These are phyloP conservation scores for Piper longum DNA, from an alignment of 164 flowering plant genomes.

Conservation along the genomic window DNA sequence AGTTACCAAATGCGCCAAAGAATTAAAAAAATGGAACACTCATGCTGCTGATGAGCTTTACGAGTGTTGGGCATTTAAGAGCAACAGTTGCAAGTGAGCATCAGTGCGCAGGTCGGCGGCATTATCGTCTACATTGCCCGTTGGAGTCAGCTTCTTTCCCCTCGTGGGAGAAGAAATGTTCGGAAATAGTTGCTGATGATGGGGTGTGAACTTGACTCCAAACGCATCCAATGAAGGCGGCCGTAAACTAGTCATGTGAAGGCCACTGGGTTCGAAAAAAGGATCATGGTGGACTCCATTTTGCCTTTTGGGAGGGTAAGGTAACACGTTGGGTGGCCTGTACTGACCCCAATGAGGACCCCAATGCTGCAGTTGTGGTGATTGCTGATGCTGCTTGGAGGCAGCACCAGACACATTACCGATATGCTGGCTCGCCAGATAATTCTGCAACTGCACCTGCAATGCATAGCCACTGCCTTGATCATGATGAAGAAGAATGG, in stretches of 20 bases:
- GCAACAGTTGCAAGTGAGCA: conserved; percentile 21
- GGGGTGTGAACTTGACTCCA: conserved; percentile 18
- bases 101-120: conserved; percentile 20
- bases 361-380: conserved; percentile 25
- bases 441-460: neutral
- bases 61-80: conserved; percentile 1
- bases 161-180: conserved; percentile 14
- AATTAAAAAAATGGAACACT: conserved; percentile 3
- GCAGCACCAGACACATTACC: neutral
- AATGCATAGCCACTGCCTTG: neutral
- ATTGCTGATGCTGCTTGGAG: conserved; percentile 10
- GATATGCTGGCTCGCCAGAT: neutral
- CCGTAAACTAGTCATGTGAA: conserved; percentile 4
- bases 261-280: conserved; percentile 11
- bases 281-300: conserved; percentile 23
- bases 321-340: conserved; percentile 15
- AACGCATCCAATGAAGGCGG: conserved; percentile 18
- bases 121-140: conserved; percentile 22
- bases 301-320: conserved; percentile 26
- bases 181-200: conserved; percentile 24
- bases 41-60: neutral
- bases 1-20: neutral
- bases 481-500: neutral
- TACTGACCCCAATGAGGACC: conserved; percentile 26
- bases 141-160: conserved; percentile 16